Evolutionary conservation across 306 rosid species (phyloP).

Genomic region (Coriaria nepalensis): DNA sequence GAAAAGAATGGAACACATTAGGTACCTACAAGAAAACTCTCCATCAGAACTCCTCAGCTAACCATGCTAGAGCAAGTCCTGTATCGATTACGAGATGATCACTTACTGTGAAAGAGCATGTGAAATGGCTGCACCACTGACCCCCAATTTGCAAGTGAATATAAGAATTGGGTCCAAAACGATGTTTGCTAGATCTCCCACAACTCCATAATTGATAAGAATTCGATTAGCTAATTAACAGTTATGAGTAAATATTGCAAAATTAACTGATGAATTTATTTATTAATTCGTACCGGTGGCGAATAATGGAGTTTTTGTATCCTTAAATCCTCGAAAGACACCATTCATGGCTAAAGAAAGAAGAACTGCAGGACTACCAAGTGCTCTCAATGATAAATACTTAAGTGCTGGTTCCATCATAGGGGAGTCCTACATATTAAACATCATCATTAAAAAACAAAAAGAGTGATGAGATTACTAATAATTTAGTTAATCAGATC

Average conservation of each 20-base stretch:
- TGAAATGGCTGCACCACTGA: slow-evolving; percentile 88
- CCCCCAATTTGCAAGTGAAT: slow-evolving; percentile 53
- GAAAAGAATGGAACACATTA: slow-evolving; percentile 55
- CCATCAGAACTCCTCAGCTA: background rate
- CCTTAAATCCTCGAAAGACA: slow-evolving; percentile 89
- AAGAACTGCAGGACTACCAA: slow-evolving; percentile 98
- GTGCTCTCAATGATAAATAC: slow-evolving; percentile 67
- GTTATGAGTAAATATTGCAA: no score
- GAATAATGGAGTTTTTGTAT: slow-evolving; percentile 86
- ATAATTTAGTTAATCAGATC: no score
- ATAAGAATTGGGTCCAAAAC: slow-evolving; percentile 74
- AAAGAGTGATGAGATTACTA: background rate
- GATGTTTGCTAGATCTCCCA: slow-evolving; percentile 54
- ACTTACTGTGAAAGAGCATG: slow-evolving; percentile 94
- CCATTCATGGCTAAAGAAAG: slow-evolving; percentile 97
- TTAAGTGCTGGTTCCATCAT: slow-evolving; percentile 60
- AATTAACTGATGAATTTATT: background rate
- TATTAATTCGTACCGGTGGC: slow-evolving; percentile 35
- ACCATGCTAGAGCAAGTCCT: background rate
- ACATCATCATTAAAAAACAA: background rate
- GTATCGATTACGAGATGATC: background rate
- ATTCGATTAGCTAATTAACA: background rate
- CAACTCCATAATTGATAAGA: slow-evolving; percentile 41
- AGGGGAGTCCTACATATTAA: slow-evolving; percentile 43
- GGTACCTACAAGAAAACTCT: slow-evolving; percentile 33